Conservation (phyloP, 495 filamentous ascomycete genomes). For the Hypoxylon perforatum region DNA sequence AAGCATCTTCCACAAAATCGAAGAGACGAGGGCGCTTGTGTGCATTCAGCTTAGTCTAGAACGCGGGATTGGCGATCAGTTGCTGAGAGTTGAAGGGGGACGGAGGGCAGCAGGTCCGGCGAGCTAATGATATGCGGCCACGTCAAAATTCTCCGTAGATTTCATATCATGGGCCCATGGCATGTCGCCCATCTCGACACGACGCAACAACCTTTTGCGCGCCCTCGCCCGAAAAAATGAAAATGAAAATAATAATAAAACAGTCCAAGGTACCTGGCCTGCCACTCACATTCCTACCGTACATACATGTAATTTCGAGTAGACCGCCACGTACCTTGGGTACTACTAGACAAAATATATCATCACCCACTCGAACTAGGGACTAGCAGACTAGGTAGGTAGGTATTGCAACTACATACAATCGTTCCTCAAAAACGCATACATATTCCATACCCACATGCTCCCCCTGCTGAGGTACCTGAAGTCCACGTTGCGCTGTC, state of each 20-base stretch:
- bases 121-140: slow-evolving; percentile 50
- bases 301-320: slow-evolving; percentile 11
- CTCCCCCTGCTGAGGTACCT: slow-evolving; percentile 44
- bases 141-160: slow-evolving; percentile 51
- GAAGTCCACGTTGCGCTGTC: slow-evolving; percentile 48
- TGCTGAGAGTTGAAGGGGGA: slow-evolving; percentile 37
- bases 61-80: slow-evolving; percentile 40
- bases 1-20: not conserved
- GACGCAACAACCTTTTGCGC: slow-evolving; percentile 19
- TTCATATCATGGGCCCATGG: slow-evolving; percentile 44
- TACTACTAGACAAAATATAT: not conserved
- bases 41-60: slow-evolving; percentile 38
- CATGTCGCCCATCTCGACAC: slow-evolving; percentile 42
- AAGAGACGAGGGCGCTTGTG: slow-evolving; percentile 8
- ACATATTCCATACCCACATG: slow-evolving; percentile 40
- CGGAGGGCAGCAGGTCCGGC: slow-evolving; percentile 43
- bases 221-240: slow-evolving; percentile 17
- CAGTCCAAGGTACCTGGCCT: slow-evolving; percentile 24
- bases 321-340: no score
- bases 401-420: slow-evolving; percentile 10
- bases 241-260: slow-evolving; percentile 7
- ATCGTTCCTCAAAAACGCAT: slow-evolving; percentile 28
- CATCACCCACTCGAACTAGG: slow-evolving; percentile 30
- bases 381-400: no score
- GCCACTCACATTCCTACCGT: slow-evolving; percentile 13